Evolutionary conservation across 192 early-diverging fungal species (phyloP).

Genomic region (Pecoramyces ruminantium): DNA sequence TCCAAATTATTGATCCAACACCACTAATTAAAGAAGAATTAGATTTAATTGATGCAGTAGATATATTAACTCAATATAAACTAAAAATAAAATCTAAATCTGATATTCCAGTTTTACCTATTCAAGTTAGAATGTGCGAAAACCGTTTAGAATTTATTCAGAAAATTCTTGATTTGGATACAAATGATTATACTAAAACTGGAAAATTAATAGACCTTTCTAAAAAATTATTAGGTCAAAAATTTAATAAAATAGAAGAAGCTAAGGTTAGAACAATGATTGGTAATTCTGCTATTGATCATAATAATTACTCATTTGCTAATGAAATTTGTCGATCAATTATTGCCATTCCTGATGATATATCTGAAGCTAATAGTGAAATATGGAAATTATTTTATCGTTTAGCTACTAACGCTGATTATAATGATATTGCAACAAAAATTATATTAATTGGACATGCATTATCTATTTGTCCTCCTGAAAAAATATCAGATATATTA

Average conservation of each 20-base stretch:
- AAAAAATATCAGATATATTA: not conserved
- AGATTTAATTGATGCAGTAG: constrained; percentile 53
- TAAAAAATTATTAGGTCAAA: not conserved
- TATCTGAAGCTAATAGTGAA: not conserved
- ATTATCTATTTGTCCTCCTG: not conserved
- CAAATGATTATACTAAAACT: not conserved
- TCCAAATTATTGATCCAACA: constrained; percentile 40
- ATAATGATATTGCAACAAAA: not conserved
- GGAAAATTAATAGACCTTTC: not conserved
- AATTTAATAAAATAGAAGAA: not conserved
- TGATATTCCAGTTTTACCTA: constrained; percentile 34
- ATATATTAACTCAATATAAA: constrained; percentile 34
- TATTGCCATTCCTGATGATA: not conserved
- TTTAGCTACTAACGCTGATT: not conserved
- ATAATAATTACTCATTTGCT: not conserved
- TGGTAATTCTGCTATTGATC: not conserved
- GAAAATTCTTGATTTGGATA: not conserved
- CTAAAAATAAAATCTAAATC: constrained; percentile 19
- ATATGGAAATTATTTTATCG: not conserved
- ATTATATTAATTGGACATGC: not conserved
- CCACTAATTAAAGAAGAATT: constrained; percentile 30
- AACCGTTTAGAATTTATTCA: not conserved
- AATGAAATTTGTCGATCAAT: not conserved
- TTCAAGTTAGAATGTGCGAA: constrained; percentile 20
- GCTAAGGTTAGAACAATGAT: not conserved